Evolutionary conservation across 176 grass and related monocot species (phyloP).

Genomic region (Eragrostis curvula): DNA sequence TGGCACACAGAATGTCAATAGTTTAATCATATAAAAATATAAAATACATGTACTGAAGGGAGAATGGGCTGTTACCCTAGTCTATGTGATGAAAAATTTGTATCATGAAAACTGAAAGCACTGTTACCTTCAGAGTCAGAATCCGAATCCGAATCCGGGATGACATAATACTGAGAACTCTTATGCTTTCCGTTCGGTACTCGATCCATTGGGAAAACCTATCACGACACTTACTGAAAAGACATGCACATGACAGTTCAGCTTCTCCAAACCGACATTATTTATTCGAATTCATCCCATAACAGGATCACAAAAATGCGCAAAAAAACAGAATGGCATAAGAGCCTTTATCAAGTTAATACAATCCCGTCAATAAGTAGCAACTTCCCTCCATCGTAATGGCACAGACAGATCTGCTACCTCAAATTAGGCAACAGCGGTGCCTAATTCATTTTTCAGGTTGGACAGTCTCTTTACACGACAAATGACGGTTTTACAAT

Average conservation of each 20-base stretch:
- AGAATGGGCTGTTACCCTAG: not conserved
- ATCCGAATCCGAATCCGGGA: constrained; percentile 58
- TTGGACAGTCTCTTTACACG: not conserved
- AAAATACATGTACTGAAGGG: constrained; percentile 17
- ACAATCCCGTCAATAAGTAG: not conserved
- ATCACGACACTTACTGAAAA: not conserved
- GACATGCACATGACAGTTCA: not conserved
- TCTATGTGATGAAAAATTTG: not conserved
- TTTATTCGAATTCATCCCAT: constrained; percentile 30
- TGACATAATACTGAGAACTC: constrained; percentile 32
- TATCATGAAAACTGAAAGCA: constrained; percentile 11
- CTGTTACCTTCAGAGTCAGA: constrained; percentile 72
- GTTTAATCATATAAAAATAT: not conserved
- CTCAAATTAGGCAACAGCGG: not conserved
- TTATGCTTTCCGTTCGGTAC: constrained; percentile 27
- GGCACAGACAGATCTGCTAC: not conserved
- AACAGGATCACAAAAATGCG: constrained; percentile 30
- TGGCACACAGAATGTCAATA: constrained; percentile 26
- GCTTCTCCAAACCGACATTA: constrained; percentile 25
- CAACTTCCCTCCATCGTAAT: constrained; percentile 11
- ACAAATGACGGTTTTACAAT: not conserved
- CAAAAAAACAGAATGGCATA: not conserved
- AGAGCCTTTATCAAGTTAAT: too few species aligned
- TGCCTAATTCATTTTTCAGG: not conserved
- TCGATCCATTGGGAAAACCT: constrained; percentile 21